Conservation (phyloP, 495 filamentous ascomycete genomes). For the Penicillium diatomitis region DNA sequence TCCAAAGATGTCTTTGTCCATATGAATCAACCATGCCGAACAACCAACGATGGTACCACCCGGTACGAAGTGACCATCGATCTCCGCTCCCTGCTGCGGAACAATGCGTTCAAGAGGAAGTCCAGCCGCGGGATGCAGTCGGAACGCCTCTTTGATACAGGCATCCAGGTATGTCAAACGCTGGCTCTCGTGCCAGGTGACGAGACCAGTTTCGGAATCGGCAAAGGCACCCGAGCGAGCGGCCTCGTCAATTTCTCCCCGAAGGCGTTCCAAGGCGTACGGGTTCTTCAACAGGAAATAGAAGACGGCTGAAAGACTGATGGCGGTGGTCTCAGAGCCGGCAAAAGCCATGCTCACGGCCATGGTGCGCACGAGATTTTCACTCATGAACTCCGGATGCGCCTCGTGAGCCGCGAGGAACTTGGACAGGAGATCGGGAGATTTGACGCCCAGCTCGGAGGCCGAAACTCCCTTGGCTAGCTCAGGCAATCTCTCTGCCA, state of each 20-base stretch:
- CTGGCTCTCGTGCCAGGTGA: slow-evolving; percentile 48
- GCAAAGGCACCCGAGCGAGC: slow-evolving; percentile 26
- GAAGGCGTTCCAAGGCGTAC: slow-evolving; percentile 30
- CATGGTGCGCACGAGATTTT: slow-evolving; percentile 54
- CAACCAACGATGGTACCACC: slow-evolving; percentile 58
- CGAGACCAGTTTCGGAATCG: slow-evolving; percentile 43
- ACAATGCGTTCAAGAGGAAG: slow-evolving; percentile 45
- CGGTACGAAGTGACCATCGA: slow-evolving; percentile 42
- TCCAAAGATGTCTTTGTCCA: slow-evolving; percentile 48
- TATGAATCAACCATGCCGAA: slow-evolving; percentile 53
- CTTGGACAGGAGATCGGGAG: slow-evolving; percentile 32
- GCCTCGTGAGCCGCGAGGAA: slow-evolving; percentile 38
- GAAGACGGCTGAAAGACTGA: slow-evolving; percentile 51
- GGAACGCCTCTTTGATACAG: slow-evolving; percentile 60
- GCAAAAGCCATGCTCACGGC: slow-evolving; percentile 47
- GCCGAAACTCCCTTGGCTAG: slow-evolving; percentile 8
- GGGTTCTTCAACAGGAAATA: slow-evolving; percentile 55
- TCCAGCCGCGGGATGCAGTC: slow-evolving; percentile 52
- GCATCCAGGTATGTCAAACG: slow-evolving; percentile 54
- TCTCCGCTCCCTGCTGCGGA: slow-evolving; percentile 21
- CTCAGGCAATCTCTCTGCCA: slow-evolving; percentile 18
- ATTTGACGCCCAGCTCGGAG: slow-evolving; percentile 22
- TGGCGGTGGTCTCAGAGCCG: slow-evolving; percentile 58
- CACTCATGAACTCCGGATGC: slow-evolving; percentile 55
- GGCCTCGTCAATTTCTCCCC: slow-evolving; percentile 46